Conservation (phyloP, 2,329 filamentous ascomycete genomes). For the Xylaria polymorpha region DNA sequence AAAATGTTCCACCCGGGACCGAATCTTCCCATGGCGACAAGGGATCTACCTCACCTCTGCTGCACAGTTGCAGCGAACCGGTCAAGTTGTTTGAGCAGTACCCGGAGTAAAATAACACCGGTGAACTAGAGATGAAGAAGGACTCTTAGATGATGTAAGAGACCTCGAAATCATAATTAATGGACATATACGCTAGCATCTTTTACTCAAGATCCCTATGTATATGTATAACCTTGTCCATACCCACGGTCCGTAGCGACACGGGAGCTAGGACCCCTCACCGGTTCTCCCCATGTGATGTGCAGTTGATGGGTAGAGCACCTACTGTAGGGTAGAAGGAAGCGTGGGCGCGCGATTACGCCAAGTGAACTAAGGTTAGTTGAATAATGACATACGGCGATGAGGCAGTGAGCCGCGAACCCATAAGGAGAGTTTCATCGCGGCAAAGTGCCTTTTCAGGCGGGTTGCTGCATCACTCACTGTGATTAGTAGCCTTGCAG, state of each 20-base stretch:
- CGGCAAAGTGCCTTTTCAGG: constrained; percentile 25
- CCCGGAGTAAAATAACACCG: constrained; percentile 7
- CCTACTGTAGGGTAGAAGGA: not conserved
- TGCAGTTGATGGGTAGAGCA: constrained; percentile 23
- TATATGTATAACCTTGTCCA: constrained; percentile 1
- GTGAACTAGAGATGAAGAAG: constrained; percentile 16
- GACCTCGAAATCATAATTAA: constrained; percentile 10
- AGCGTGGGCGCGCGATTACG: constrained; percentile 7
- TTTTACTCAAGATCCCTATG: constrained; percentile 7
- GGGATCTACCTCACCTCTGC: constrained; percentile 16
- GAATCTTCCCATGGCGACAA: constrained; percentile 20
- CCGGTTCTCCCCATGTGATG: constrained; percentile 30
- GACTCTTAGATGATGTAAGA: constrained; percentile 1
- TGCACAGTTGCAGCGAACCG: constrained; percentile 9
- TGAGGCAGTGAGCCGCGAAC: constrained; percentile 28
- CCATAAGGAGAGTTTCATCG: constrained; percentile 12
- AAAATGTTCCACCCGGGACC: constrained; percentile 30
- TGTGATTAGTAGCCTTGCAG: constrained; percentile 42
- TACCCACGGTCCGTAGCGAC: constrained; percentile 31
- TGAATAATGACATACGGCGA: constrained; percentile 10
- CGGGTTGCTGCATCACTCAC: not conserved
- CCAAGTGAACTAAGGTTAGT: constrained; percentile 16
- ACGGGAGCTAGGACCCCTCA: constrained; percentile 28
- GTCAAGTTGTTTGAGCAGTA: constrained; percentile 12
- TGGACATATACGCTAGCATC: constrained; percentile 7